Base-by-base conservation (phyloP, 371 early-diverging fungal species). In the Phascolomyces articulosus region DNA sequence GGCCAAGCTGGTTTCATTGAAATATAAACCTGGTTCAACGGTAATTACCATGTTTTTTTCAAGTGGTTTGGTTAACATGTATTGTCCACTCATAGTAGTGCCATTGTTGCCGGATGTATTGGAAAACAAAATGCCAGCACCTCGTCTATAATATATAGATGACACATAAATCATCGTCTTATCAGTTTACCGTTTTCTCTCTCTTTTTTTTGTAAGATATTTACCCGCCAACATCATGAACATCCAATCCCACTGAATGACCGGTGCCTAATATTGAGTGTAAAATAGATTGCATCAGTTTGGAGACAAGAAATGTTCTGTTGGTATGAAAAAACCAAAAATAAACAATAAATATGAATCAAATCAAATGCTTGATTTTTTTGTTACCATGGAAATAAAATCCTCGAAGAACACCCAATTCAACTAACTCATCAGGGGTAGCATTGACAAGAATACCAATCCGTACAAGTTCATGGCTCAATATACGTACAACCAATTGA, bases 191-290 rank as follows among this genome's bases (percentile, higher is more conserved):
- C n/a, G 26, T 47, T 47, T 60, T 8, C 29, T 48, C 2, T n/a
- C 15, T 31, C 47, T 27, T 24, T 31, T 9, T 28, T 21, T 11
- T 21, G 11, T 34, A 34, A 1, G 11, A 34, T 34, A 2, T 69
- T 72, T 94, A 95, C 51, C 97, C 96, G 48, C 91, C 95, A 55
- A 90, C 90, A 73, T 96, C 96, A 69, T 96, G 96, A 3, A 88
- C 89, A 74, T 92, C 91, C 62, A 92, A 76, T 48, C 91, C 93
- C 44, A 90, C 85, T 31, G 86, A 84, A 62, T 87, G 82, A 63
- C 92, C 85, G 7, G 68, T 74, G 23, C 51, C 51, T 51, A 24
- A 34, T 11, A 34, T 0, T 34, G n/a, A 8, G 47, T 0, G 7
- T 20, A 20, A 51, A 10, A 51, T 23, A 23, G 51, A 44, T 18